Evolutionary conservation across 768 basidiomycete genomes (phyloP).

Genomic region (Suillus lakei): DNA sequence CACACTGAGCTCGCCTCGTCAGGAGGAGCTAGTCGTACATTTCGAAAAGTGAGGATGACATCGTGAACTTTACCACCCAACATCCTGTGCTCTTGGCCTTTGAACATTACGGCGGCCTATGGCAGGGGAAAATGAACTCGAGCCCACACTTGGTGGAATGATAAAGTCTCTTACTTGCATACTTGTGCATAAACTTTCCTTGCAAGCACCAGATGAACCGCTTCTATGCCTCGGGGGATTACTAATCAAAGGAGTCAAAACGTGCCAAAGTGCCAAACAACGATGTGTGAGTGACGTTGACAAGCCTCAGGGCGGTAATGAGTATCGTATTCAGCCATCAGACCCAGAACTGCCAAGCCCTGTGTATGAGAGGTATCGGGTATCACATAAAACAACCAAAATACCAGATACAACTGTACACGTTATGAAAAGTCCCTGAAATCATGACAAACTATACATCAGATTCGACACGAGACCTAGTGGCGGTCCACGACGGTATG

Average conservation of each 20-base stretch:
- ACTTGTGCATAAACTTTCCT: not conserved
- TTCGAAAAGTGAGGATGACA: not conserved
- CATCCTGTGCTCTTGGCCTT: not conserved
- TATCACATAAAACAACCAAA: not conserved
- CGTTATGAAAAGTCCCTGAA: not conserved
- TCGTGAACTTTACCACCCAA: not conserved
- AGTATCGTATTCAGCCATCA: not conserved
- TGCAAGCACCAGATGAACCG: not conserved
- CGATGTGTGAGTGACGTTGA: not conserved
- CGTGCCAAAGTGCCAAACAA: not conserved
- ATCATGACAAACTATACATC: not conserved
- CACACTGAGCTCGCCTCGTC: too few species aligned
- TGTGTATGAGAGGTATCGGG: not conserved
- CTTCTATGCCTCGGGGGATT: not conserved
- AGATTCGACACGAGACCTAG: not conserved
- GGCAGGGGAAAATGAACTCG: not conserved
- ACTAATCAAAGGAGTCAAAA: not conserved
- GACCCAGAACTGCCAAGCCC: not conserved
- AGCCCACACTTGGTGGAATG: not conserved
- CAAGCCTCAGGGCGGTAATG: not conserved
- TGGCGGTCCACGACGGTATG: not conserved
- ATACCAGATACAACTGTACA: not conserved
- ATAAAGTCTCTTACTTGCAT: not conserved
- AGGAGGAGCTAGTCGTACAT: not conserved
- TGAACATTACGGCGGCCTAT: too few species aligned